Conservation (phyloP, 208 protist species). For the Trypanosoma caninum region DNA sequence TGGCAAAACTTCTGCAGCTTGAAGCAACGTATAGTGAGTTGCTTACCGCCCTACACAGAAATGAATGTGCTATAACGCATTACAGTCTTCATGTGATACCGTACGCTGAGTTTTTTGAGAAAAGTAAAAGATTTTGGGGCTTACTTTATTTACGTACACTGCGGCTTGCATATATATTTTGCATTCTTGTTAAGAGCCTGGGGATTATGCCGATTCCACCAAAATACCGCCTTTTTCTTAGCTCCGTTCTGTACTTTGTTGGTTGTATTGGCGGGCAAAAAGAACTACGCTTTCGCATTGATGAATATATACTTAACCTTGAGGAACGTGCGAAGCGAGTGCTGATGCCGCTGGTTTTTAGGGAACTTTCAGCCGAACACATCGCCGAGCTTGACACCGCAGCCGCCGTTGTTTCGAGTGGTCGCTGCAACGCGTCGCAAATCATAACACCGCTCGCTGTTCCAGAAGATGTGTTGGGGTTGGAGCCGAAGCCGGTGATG, state of each 20-base stretch:
- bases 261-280: slow-evolving; percentile 71
- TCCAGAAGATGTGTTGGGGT: slow-evolving; percentile 49
- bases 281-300: slow-evolving; percentile 58
- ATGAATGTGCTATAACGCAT: slow-evolving; percentile 40
- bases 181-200: slow-evolving; percentile 42
- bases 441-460: slow-evolving; percentile 61
- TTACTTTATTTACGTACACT: slow-evolving; percentile 61
- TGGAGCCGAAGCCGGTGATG: slow-evolving; percentile 31
- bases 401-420: slow-evolving; percentile 15
- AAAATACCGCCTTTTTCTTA: slow-evolving; percentile 50
- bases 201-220: slow-evolving; percentile 48
- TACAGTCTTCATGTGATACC: slow-evolving; percentile 55
- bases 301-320: slow-evolving; percentile 57
- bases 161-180: slow-evolving; percentile 64
- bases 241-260: slow-evolving; percentile 55
- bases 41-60: slow-evolving; percentile 22
- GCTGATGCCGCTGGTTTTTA: slow-evolving; percentile 43
- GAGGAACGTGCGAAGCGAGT: slow-evolving; percentile 68
- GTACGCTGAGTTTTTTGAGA: slow-evolving; percentile 48
- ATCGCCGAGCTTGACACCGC: slow-evolving; percentile 40
- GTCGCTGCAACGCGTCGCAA: slow-evolving; percentile 10
- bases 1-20: slow-evolving; percentile 28
- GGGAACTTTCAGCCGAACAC: slow-evolving; percentile 24
- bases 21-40: slow-evolving; percentile 31
- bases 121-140: slow-evolving; percentile 51